A percentile compares a stretch with the other conserved stretches of the same genome.
These are phyloP conservation scores for Epichloe uncinata DNA, from an alignment of 2,329 filamentous ascomycete genomes.

Conservation along the genomic window DNA sequence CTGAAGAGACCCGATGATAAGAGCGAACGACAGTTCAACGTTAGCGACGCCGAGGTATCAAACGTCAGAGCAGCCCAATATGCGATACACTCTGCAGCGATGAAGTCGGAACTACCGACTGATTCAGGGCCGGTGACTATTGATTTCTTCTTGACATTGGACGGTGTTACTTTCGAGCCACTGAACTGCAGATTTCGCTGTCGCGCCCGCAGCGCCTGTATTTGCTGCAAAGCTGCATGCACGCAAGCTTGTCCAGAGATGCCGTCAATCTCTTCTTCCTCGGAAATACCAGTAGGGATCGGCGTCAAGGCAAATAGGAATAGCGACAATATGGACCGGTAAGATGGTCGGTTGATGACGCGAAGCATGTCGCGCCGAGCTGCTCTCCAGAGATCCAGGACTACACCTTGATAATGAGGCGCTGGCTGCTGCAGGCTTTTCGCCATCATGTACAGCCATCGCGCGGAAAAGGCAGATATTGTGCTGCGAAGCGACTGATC, in stretches of 20 bases:
- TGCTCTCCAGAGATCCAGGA: constrained; percentile 20
- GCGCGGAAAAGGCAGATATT: constrained; percentile 16
- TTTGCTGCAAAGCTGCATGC: constrained; percentile 26
- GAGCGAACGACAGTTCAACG: constrained; percentile 25
- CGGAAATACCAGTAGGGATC: constrained; percentile 24
- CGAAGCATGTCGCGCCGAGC: constrained; percentile 25
- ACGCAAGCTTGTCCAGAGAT: constrained; percentile 26
- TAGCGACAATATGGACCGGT: constrained; percentile 26
- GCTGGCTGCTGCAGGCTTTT: background rate
- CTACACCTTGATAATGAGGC: constrained; percentile 7
- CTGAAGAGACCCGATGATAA: constrained; percentile 25
- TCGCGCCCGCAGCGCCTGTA: constrained; percentile 24
- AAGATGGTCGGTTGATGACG: constrained; percentile 27
- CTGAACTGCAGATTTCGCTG: constrained; percentile 27
- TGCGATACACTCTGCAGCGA: constrained; percentile 24
- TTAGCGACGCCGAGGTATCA: constrained; percentile 27
- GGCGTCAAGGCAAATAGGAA: constrained; percentile 27
- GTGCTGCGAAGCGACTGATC: constrained; percentile 15
- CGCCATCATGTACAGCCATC: constrained; percentile 17
- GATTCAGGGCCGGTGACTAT: constrained; percentile 14
- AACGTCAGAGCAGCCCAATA: constrained; percentile 30
- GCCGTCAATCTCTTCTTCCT: constrained; percentile 27
- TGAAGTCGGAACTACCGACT: constrained; percentile 18
- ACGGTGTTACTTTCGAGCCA: constrained; percentile 24
- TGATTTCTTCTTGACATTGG: constrained; percentile 7